Percentiles rank a stretch among this genome's conserved stretches.
These are phyloP conservation scores for Aspergillus indologenus DNA, from an alignment of 495 filamentous ascomycete species.

Conservation along the genomic window DNA sequence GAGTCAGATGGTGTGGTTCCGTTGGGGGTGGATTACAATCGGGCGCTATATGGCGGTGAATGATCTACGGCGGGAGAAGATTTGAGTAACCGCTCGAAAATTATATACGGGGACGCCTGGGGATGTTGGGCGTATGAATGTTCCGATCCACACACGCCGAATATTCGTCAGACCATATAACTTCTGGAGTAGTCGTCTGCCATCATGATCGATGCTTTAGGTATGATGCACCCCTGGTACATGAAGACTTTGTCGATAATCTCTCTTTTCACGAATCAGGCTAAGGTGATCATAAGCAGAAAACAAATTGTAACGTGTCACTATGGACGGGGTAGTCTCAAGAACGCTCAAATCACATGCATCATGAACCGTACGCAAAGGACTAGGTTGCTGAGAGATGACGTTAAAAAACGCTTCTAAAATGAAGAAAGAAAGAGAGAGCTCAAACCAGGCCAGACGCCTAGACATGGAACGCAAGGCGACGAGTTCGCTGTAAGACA, in stretches of 20 bases:
- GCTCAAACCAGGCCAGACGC: background rate
- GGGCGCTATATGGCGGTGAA: conserved; percentile 96
- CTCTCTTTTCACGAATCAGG: background rate
- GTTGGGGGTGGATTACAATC: conserved; percentile 90
- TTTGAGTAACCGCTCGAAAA: too few relatives aligned
- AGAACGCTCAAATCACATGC: too few relatives aligned
- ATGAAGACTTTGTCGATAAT: background rate
- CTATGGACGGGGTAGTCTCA: conserved; percentile 1
- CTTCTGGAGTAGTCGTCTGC: too few relatives aligned
- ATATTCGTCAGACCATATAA: background rate
- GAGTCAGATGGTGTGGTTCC: conserved; percentile 98
- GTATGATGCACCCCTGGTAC: background rate
- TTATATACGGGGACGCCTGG: too few relatives aligned
- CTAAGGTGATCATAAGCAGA: background rate
- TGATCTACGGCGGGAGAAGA: conserved; percentile 68
- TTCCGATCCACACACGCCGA: too few relatives aligned
- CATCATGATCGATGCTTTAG: background rate
- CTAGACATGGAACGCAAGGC: background rate
- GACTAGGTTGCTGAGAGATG: background rate
- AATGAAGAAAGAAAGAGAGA: background rate
- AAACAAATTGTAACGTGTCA: background rate
- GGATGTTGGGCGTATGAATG: background rate
- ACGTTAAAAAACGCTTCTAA: background rate
- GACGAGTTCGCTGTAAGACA: too few relatives aligned
- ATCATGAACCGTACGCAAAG: background rate